Evolutionary conservation across 2,329 filamentous ascomycete species (phyloP).

Genomic region (Scytalidium lignicola): DNA sequence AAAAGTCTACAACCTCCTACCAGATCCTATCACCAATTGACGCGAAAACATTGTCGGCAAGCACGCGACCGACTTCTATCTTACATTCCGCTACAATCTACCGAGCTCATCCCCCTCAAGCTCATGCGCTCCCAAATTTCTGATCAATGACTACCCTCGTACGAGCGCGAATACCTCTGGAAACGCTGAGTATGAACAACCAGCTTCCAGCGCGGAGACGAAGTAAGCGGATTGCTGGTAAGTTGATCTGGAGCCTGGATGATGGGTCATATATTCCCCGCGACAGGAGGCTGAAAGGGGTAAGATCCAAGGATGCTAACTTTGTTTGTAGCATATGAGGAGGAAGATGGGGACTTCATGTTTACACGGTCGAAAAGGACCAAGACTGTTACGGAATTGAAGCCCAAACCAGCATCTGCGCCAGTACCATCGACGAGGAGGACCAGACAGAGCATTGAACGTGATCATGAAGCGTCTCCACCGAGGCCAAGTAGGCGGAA

Average conservation of each 20-base stretch:
- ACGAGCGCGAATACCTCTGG: slow-evolving; percentile 57
- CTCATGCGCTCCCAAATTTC: slow-evolving; percentile 22
- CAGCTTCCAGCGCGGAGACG: slow-evolving; percentile 50
- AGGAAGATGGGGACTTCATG: slow-evolving; percentile 72
- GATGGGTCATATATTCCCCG: slow-evolving; percentile 2
- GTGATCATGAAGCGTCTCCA: slow-evolving; percentile 26
- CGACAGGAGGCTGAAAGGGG: slow-evolving; percentile 1
- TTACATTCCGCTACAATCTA: neutral
- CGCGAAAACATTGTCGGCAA: neutral
- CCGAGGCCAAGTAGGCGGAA: slow-evolving; percentile 31
- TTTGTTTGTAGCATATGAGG: slow-evolving; percentile 49
- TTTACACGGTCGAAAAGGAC: slow-evolving; percentile 65
- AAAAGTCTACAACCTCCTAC: neutral
- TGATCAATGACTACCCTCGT: slow-evolving; percentile 67
- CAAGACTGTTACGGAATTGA: slow-evolving; percentile 47
- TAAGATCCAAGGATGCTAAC: slow-evolving; percentile 8
- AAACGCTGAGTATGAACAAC: slow-evolving; percentile 63
- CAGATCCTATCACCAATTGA: neutral
- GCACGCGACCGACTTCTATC: neutral
- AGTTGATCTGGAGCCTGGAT: slow-evolving; percentile 24
- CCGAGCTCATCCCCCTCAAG: slow-evolving; percentile 5
- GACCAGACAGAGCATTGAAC: slow-evolving; percentile 33
- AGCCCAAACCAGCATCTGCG: slow-evolving; percentile 34
- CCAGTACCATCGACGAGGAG: slow-evolving; percentile 29
- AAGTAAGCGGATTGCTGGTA: slow-evolving; percentile 62